Base-by-base conservation (phyloP, 306 rosid species). In the Hylodesmum podocarpum region DNA sequence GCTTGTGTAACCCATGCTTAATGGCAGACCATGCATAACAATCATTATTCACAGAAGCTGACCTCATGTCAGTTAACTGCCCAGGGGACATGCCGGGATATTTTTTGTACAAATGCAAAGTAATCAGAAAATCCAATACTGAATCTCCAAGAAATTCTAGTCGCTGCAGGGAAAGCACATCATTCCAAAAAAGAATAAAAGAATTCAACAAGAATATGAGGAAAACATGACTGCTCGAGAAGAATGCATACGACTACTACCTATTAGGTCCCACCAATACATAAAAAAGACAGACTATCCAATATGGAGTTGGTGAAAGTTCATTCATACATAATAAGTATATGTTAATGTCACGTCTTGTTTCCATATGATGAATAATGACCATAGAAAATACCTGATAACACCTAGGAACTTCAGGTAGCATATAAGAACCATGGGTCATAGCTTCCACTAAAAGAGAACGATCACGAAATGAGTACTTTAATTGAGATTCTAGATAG, bases 341-440 rank as follows among this genome's bases (percentile, higher is more conserved):
- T n/a, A n/a, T 69, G 40, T 49, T 41, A 44, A 16, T 16, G 51
- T 21, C 25, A 8, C 25, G 63, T 8, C 34, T 29, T 10, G 19
- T 31, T 61, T 62, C 18, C 41, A 4, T 33, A 21, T 33, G 70
- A 82, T 22, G 58, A 46, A 71, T 29, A 63, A 29, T 40, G 68
- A 22, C 8, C 47, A 43, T 3, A 59, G 16, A 25, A 46, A 15
- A 34, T 81, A 94, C 98, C 96, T 94, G 94, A 74, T 94, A 94
- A 81, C 97, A 87, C 80, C 86, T 85, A 28, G 96, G 97, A 77
- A 88, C 88, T 72, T 89, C 90, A 0, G 92, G 92, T 67, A 89
- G 85, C 98, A 89, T 89, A 81, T 86, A 94, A 22, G 98, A 91
- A 69, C 98, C 98, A 69, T 94, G 98, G 18, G 98, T 94, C 34